phyloP scores from a whole-genome alignment of 352 stramenopile genomes.

The Thalassiosira hispida region DNA sequence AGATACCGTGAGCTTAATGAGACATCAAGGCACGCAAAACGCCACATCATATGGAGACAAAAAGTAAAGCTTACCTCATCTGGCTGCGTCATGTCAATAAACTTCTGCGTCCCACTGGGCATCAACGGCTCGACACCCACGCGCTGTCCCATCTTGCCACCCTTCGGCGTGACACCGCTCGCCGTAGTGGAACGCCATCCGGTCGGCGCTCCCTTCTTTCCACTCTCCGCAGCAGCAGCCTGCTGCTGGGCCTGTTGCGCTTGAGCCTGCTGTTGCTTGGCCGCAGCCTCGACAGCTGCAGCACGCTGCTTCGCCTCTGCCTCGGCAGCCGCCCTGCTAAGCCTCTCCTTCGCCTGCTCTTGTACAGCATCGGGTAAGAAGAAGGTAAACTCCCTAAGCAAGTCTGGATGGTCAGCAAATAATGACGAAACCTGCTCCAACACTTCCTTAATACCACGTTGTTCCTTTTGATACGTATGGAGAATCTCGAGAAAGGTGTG shows the following conservation, averaged over 20 bases:
- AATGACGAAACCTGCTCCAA: conserved; percentile 93
- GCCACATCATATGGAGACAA: too few relatives aligned
- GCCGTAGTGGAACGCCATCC: conserved; percentile 32
- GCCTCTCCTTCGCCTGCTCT: conserved; percentile 93
- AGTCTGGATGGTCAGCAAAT: conserved; percentile 98
- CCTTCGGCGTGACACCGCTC: conserved; percentile 1
- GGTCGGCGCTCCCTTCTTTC: conserved; percentile 32
- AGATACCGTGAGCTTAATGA: not conserved
- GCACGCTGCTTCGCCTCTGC: conserved; percentile 87
- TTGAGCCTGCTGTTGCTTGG: conserved; percentile 41
- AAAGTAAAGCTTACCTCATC: conserved; percentile 53
- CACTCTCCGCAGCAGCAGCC: not conserved
- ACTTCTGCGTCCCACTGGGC: conserved; percentile 46
- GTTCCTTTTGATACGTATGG: conserved; percentile 99
- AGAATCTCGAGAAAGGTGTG: conserved; percentile 99
- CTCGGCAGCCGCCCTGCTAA: conserved; percentile 94
- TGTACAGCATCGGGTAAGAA: conserved; percentile 99
- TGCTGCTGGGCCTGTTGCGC: conserved; percentile 30
- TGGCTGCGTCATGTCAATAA: conserved; percentile 82
- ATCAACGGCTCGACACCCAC: conserved; percentile 8
- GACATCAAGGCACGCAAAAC: too few relatives aligned
- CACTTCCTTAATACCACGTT: conserved; percentile 98
- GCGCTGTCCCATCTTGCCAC: not conserved
- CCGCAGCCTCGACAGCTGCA: conserved; percentile 42
- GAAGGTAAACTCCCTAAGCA: conserved; percentile 99